Evolutionary conservation across 164 flowering plant genomes (phyloP).

Genomic region (Nelumbo lutea): DNA sequence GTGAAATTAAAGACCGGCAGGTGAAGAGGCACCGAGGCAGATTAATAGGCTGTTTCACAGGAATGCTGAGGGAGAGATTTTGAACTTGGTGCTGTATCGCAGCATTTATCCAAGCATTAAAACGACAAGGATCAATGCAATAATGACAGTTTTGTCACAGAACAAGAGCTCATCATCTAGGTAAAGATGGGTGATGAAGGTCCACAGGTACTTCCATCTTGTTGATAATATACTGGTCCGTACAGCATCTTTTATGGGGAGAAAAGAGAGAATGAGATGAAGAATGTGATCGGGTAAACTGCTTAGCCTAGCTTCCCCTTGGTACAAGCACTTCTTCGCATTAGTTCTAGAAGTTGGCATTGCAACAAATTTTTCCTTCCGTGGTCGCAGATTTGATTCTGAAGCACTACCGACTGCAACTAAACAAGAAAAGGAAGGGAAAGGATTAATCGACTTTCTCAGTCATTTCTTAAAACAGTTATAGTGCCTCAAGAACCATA

Average conservation of each 20-base stretch:
- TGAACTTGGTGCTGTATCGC: background rate
- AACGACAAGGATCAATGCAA: conserved; percentile 12
- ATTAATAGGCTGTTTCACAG: no score
- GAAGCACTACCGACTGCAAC: no score
- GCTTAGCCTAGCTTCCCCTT: conserved; percentile 12
- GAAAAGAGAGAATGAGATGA: conserved; percentile 22
- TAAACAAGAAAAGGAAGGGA: no score
- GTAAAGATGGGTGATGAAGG: conserved; percentile 22
- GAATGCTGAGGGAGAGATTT: background rate
- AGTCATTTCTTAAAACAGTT: no score
- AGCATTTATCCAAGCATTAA: conserved; percentile 11
- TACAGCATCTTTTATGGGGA: conserved; percentile 21
- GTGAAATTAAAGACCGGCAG: background rate
- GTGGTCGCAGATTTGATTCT: no score
- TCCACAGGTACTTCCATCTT: conserved; percentile 30
- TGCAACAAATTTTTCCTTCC: no score
- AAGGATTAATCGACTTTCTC: no score
- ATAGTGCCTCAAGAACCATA: no score
- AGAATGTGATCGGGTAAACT: conserved; percentile 21
- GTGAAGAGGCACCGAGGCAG: background rate
- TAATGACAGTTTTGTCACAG: conserved; percentile 2
- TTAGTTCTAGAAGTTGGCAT: no score
- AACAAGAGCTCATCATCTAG: conserved; percentile 18
- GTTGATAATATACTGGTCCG: conserved; percentile 20
- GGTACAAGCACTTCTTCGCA: no score